phyloP scores from a whole-genome alignment of 192 early-diverging fungal genomes.

The Chytriomyces sp. region DNA sequence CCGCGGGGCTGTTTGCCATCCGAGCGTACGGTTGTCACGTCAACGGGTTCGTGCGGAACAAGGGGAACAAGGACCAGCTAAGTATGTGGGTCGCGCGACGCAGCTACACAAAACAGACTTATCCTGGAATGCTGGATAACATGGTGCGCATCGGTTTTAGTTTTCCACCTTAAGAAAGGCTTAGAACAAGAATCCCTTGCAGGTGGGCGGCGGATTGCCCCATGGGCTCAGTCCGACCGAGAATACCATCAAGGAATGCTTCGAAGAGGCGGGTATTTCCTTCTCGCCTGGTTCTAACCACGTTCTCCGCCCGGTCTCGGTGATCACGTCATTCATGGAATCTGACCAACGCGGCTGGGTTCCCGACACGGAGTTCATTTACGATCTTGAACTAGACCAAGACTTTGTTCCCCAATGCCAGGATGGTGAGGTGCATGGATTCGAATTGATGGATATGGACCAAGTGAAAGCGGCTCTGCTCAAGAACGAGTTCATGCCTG shows the following conservation, averaged over 20 bases:
- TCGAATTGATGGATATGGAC: constrained; percentile 70
- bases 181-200: neutral
- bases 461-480: constrained; percentile 49
- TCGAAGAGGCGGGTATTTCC: constrained; percentile 81
- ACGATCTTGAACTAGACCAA: constrained; percentile 80
- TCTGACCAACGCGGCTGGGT: constrained; percentile 55
- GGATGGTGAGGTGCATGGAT: constrained; percentile 86
- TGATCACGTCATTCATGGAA: constrained; percentile 70
- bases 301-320: constrained; percentile 57
- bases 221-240: constrained; percentile 58
- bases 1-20: constrained; percentile 78
- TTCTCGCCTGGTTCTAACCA: constrained; percentile 46
- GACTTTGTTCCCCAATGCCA: constrained; percentile 48
- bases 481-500: constrained; percentile 74
- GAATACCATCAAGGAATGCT: constrained; percentile 82
- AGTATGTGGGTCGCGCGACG: constrained; percentile 91
- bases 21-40: constrained; percentile 88
- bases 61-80: constrained; percentile 2
- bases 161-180: neutral
- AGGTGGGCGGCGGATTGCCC: constrained; percentile 65
- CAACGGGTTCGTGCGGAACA: constrained; percentile 69
- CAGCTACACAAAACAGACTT: constrained; percentile 57
- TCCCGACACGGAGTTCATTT: constrained; percentile 86
- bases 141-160: constrained; percentile 26
- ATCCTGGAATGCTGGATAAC: constrained; percentile 73